Evolutionary conservation across 352 stramenopile species (phyloP), one percentile per base, ranked within the genome.

Genomic region (Aphanomyces invadans): DNA sequence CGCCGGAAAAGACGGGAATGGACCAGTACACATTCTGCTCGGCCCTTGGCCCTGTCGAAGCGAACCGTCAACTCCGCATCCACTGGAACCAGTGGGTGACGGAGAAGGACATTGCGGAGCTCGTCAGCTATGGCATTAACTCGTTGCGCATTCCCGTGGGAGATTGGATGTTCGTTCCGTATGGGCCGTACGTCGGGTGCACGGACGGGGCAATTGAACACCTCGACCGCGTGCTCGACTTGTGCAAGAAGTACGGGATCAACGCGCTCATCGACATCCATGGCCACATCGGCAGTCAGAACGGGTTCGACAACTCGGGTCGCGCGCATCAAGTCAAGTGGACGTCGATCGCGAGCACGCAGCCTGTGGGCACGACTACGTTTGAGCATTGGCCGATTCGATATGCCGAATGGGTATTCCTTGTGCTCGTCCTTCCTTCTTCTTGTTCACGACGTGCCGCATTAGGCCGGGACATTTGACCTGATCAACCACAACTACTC

Each of bases 221-320:
- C 44, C 73, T 98, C 3, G 90, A 98, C 59, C 74, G 77, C n/a
- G 74, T 97, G 9, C 73, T 93, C 1, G 87, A 96, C 69, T 87
- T 94, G 70, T 81, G 80, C 2, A 73, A 79, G 44, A 86, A 91
- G 70, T 91, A 97, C 77, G 77, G 82, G 29, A 80, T 98, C 25
- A 74, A 82, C 28, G 76, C 97, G 23, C 69, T 98, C 38, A 73
- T 98, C n/a, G 95, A 98, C 73, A 86, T 98, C 36, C 95, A 98
- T 77, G 87, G 89, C 4, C 73, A 95, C 51, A 89, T 95, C 46
- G 92, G 87, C 23, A 96, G 83, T 36, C 92, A 98, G 77, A 98
- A 98, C 74, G 95, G 95, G 46, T 97, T 98, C 71, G 95, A 98
- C 74, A 98, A 98, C 74, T 95, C 81, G 29, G 93, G 95, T 10